Base-by-base conservation (phyloP, 129 eudicot genomes). In the Tanacetum coccineum region DNA sequence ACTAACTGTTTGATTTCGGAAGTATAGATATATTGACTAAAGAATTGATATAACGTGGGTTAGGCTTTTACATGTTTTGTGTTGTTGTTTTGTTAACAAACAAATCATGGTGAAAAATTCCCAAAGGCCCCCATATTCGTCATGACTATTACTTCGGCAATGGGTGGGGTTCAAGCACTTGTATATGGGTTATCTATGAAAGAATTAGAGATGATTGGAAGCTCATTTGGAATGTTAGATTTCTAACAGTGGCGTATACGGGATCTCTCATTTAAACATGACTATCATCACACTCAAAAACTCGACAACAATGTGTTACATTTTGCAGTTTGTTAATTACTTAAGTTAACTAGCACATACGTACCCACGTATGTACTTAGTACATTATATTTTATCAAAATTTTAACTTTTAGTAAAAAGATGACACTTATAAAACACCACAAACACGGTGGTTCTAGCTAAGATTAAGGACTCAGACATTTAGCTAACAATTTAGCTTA, bases 191-290 rank as follows among this genome's bases (percentile, higher is more conserved):
- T 84, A 44, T 71, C 66, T 47, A 59, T 1, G 86, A 79, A 71
- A 74, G 85, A 60, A 82, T 75, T 66, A 82, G 91, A 91, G 54
- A 59, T 6, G 77, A 82, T 26, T 88, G 96, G 96, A 79, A 55
- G 67, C 39, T 88, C 6, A 87, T 87, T 13, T 85, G 89, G 96
- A 68, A 88, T 64, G 59, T 88, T 50, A 83, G 89, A 59, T 92
- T 88, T 42, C 73, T 88, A 9, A 54, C 87, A 0, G 89, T 62
- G 10, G 81, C 72, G 57, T 76, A 78, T 48, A 1, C 87, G 54
- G 96, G 85, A 75, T 13, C 70, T 42, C 39, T n/a, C n/a, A n/a
- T 21, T 55, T 30, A 15, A 19, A 25, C 6, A 0, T 0, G 12
- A 9, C 9, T 0, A 5, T n/a, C 11, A 32, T 13, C 15, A 5